Conservation (phyloP, 768 basidiomycete species). For the Pleurotus cornucopiae region DNA sequence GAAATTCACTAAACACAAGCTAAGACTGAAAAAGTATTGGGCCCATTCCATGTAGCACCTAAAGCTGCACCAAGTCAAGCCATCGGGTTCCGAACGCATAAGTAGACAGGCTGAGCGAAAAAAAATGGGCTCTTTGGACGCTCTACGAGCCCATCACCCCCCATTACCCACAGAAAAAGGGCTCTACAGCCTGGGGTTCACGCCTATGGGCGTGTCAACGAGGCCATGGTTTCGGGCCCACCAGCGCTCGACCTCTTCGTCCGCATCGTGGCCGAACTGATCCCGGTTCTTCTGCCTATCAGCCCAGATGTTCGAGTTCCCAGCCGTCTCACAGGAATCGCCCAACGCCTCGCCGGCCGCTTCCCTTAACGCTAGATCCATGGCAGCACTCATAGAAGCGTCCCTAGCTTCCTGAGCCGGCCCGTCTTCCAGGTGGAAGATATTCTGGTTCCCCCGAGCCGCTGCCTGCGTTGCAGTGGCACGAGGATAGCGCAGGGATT, state of each 20-base stretch:
- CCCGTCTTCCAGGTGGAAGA: constrained; percentile 56
- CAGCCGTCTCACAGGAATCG: constrained; percentile 13
- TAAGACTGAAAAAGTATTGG: too few relatives aligned
- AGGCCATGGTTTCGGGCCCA: constrained; percentile 23
- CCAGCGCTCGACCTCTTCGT: constrained; percentile 46
- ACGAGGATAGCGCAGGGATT: constrained; percentile 46
- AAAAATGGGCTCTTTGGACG: neutral
- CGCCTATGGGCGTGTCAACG: neutral
- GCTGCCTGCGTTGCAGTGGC: constrained; percentile 44
- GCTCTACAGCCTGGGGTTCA: neutral
- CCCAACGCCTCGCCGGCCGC: constrained; percentile 10
- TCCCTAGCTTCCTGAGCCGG: constrained; percentile 48
- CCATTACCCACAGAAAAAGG: neutral
- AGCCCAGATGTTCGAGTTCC: constrained; percentile 55
- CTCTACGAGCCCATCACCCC: neutral
- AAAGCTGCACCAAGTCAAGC: too few relatives aligned
- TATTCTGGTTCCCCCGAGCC: constrained; percentile 44
- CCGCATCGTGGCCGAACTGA: constrained; percentile 55
- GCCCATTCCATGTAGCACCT: too few relatives aligned
- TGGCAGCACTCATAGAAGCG: constrained; percentile 44
- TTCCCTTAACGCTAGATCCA: constrained; percentile 31
- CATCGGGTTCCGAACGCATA: neutral
- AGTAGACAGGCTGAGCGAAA: neutral
- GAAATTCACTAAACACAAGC: too few relatives aligned
- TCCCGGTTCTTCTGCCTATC: constrained; percentile 42